Conservation (phyloP, 352 stramenopile genomes). For the Phytopythium vexans region DNA sequence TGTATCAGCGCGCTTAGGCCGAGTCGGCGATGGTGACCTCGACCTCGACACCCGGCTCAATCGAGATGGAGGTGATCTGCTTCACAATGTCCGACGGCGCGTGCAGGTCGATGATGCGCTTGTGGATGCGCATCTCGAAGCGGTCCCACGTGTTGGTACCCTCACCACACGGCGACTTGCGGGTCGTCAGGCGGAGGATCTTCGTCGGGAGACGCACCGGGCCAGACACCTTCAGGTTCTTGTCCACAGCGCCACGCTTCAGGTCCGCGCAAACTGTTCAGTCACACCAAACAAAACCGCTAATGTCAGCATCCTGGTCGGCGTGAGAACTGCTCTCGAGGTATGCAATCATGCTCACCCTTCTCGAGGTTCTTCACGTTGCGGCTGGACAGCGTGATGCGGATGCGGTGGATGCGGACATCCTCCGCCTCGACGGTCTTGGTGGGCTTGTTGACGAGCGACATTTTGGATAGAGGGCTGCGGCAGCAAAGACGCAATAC, state of each 20-base stretch:
- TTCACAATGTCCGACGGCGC: conserved; percentile 98
- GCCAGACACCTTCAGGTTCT: conserved; percentile 98
- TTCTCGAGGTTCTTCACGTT: conserved; percentile 99
- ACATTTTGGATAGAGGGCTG: conserved; percentile 90
- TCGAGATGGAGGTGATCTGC: conserved; percentile 99
- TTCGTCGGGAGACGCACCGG: conserved; percentile 99
- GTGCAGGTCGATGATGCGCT: conserved; percentile 99
- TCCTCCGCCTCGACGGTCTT: conserved; percentile 86
- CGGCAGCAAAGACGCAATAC: not conserved
- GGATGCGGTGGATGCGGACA: conserved; percentile 94
- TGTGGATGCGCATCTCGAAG: conserved; percentile 99
- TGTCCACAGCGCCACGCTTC: conserved; percentile 97
- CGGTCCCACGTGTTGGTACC: conserved; percentile 99
- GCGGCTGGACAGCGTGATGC: conserved; percentile 98
- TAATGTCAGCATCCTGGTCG: conserved; percentile 1
- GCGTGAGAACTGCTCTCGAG: conserved; percentile 1
- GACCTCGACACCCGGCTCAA: conserved; percentile 98
- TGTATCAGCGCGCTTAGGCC: conserved; percentile 40
- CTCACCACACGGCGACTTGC: conserved; percentile 97
- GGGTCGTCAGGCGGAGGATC: conserved; percentile 97
- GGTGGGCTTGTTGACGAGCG: conserved; percentile 79
- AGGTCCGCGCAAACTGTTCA: conserved; percentile 94
- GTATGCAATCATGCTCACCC: conserved; percentile 28
- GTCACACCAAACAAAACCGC: not conserved
- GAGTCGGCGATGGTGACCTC: conserved; percentile 97